Base-by-base conservation (phyloP, 2,329 filamentous ascomycete genomes). In the Graphilbum ipis-grandicollis region DNA sequence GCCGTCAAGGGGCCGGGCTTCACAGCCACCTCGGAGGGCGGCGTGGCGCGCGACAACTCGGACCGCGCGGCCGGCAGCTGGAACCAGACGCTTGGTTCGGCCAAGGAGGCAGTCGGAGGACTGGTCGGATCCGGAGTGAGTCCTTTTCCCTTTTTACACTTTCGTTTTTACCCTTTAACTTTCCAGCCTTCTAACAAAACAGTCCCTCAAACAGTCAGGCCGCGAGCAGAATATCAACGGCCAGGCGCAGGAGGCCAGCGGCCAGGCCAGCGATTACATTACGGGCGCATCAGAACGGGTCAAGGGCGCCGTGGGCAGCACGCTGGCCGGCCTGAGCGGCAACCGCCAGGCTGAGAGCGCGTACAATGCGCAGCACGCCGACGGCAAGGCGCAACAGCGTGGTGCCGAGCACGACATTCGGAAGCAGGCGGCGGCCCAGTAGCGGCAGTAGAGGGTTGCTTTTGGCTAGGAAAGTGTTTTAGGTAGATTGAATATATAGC, bases 51-150 rank as follows among this genome's bases (percentile, higher is more conserved):
- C 46, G 83, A 93, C 56, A 65, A 82, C 56, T 63, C 75, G 10
- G 65, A 88, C 54, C 81, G 85, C 45, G 61, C 66, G 18, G 54
- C 71, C 15, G 86, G 88, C 31, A 66, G 68, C 15, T 92, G 79
- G 75, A 83, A 93, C 62, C 86, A 94, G 60, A 93, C 84, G 5
- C 52, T 86, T n/a, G 88, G 86, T 36, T 71, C 79, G 1, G 76
- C 76, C 31, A 94, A 94, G 64, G 83, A 94, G 54, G 63, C 75
- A 5, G 44, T 90, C 1, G 88, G 88, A 40, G 75, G 76, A 15
- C 48, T 88, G 5, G 46, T 88, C 19, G 88, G 86, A 41, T 75
- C 71, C 44, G 78, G 90, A 58, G 69, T 71, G 52, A 45, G 58
- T 34, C 10, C 10, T 18, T 6, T 13, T 30, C 14, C 15, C 14